These are phyloP conservation scores for Sporothrix dimorphospora DNA, from an alignment of 2,329 filamentous ascomycete genomes.

Conservation along the genomic window DNA sequence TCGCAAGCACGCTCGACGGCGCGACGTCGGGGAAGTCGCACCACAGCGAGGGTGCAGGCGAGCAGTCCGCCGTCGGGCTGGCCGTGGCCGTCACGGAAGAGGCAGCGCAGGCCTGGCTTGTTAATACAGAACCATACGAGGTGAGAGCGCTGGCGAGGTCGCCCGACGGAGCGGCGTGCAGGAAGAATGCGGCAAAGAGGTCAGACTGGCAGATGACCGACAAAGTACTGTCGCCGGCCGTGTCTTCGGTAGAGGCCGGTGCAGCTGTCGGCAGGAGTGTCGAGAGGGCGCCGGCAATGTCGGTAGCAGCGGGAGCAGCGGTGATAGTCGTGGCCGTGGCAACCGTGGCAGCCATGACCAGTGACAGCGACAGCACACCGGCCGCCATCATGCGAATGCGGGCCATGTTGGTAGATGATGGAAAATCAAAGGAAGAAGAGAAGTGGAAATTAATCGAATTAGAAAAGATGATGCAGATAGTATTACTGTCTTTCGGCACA, in stretches of 20 bases:
- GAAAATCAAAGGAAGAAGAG: neutral
- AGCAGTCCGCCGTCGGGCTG: neutral
- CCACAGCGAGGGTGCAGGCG: neutral
- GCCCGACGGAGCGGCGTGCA: constrained; percentile 9
- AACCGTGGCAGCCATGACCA: neutral
- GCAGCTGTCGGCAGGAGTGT: neutral
- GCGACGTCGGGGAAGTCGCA: neutral
- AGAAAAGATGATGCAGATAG: neutral
- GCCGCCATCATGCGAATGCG: neutral
- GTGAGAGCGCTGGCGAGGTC: neutral
- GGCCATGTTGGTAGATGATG: neutral
- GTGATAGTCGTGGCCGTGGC: neutral
- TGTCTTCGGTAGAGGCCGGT: neutral
- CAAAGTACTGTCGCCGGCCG: neutral
- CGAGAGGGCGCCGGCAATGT: neutral
- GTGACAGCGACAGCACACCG: neutral
- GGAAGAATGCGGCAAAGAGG: neutral
- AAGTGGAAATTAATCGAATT: neutral
- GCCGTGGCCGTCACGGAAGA: neutral
- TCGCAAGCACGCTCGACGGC: neutral
- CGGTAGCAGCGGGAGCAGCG: neutral
- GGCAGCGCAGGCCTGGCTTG: neutral
- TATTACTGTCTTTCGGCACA: neutral
- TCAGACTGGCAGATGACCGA: neutral
- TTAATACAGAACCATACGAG: neutral